phyloP scores from a whole-genome alignment of 2,329 filamentous ascomycete genomes.

The Penicillium thymicola region DNA sequence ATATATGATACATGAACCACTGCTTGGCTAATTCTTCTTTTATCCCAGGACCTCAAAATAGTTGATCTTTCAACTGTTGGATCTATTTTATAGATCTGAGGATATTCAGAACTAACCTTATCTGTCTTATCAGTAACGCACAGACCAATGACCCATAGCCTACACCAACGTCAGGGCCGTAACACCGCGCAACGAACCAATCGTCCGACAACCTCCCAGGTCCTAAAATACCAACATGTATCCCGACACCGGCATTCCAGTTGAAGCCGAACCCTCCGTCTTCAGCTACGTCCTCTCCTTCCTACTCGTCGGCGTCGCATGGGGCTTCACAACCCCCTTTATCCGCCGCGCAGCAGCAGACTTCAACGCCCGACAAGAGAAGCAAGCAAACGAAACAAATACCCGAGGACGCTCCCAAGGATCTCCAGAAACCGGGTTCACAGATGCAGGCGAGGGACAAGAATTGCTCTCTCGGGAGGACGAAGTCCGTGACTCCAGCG shows the following conservation, averaged over 20 bases:
- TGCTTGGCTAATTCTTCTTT: background rate
- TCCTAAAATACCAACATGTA: conserved; percentile 26
- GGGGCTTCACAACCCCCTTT: conserved; percentile 90
- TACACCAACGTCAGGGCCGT: background rate
- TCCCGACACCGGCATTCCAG: conserved; percentile 27
- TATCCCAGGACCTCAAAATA: background rate
- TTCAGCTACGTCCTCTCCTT: conserved; percentile 87
- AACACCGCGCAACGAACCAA: background rate
- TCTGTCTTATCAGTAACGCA: background rate
- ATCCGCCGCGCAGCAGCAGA: conserved; percentile 80
- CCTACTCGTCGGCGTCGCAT: conserved; percentile 84
- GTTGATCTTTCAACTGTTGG: background rate
- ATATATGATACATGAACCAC: too few species aligned
- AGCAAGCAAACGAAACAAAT: conserved; percentile 9
- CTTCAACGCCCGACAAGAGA: conserved; percentile 59
- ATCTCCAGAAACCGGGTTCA: background rate
- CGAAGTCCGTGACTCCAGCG: background rate
- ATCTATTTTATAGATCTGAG: background rate
- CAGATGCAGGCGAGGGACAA: conserved; percentile 10
- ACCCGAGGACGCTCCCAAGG: conserved; percentile 5
- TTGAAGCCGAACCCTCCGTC: conserved; percentile 34
- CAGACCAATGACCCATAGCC: background rate
- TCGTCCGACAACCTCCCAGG: background rate
- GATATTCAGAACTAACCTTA: background rate
- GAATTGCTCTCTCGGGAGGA: conserved; percentile 15